Evolutionary conservation across 441 rosid genomes (phyloP), one percentile per base, ranked within the genome.

Genomic region (Populus hybrid): DNA sequence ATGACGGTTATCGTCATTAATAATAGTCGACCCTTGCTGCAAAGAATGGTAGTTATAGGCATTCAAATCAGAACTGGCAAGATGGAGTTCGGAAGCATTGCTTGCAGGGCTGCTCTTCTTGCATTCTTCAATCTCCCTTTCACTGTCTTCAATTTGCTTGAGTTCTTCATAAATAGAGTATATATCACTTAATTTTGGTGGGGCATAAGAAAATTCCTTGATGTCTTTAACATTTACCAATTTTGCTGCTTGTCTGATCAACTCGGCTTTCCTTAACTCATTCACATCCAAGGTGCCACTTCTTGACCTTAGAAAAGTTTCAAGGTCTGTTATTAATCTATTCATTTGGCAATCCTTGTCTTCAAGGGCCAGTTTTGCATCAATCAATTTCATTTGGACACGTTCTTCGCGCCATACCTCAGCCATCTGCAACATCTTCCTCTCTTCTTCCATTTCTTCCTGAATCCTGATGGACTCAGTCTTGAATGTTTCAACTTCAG

Each of bases 371-470:
- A 89, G 80, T 78, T 86, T 91, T 0, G 89, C 93, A 80, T 94
- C 97, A 57, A 66, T 69, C 67, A 92, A 79, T 87, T 89, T 91
- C 91, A 91, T 89, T 76, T 88, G 91, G 36, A 89, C 90, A 18
- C 94, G 86, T 82, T 91, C 98, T 77, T 94, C 97, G 0, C 93
- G 89, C 98, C 91, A 92, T 59, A 82, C 81, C 81, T 91, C 93
- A 18, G 93, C 91, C 85, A 87, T 82, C 73, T 89, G 89, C 81
- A 86, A 70, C 94, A 87, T 89, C 59, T 84, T 85, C 81, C 90
- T 87, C 83, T 92, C 95, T 63, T 94, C 92, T n/a, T 90, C 91
- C 1, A 81, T 76, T 38, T 90, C 88, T 12, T 86, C 84, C 74
- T 80, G 70, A 10, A 87, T 36, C 74, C 73, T 85, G 78, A 61